Base-by-base conservation (phyloP, 106 monocot species). In the Platanthera guangdongensis region DNA sequence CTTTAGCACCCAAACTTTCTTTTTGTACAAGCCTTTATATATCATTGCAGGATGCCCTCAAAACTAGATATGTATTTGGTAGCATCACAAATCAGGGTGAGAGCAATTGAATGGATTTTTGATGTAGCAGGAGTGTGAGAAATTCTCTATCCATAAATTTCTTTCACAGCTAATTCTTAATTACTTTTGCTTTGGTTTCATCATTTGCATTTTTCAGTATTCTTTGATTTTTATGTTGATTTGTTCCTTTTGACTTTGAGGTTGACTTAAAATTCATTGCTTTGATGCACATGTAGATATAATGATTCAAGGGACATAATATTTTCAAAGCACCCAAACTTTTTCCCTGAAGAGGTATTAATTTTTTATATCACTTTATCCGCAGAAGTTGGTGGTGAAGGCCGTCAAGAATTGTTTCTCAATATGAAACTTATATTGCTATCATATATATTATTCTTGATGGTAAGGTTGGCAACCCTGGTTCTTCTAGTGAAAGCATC, bases 331-430 rank as follows among this genome's bases (percentile, higher is more conserved):
- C 57, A 89, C 78, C 93, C 93, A 70, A 60, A 84, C 50, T 76
- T 96, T 63, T 96, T 96, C 81, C 95, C 95, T 54, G 91, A 93
- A 73, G 89, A 96, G 93, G 95, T 95, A 90, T 10, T 65, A 74
- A 13, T 32, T 28, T 7, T 51, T 77, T 52, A 25, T 52, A 32
- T 68, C 28, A 51, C 30, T 51, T 46, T 32, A 32, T 32, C 14
- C 16, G 21, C n/a, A n/a, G n/a, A n/a, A n/a, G n/a, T n/a, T n/a
- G n/a, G n/a, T n/a, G n/a, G n/a, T n/a, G n/a, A n/a, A n/a, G n/a
- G n/a, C n/a, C n/a, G n/a, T n/a, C n/a, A n/a, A n/a, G n/a, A n/a
- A n/a, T n/a, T n/a, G n/a, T n/a, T n/a, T n/a, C n/a, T n/a, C n/a
- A n/a, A n/a, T n/a, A n/a, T n/a, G n/a, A n/a, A n/a, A n/a, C n/a